Conservation (phyloP, 768 basidiomycete genomes). For the Mycena maculata region DNA sequence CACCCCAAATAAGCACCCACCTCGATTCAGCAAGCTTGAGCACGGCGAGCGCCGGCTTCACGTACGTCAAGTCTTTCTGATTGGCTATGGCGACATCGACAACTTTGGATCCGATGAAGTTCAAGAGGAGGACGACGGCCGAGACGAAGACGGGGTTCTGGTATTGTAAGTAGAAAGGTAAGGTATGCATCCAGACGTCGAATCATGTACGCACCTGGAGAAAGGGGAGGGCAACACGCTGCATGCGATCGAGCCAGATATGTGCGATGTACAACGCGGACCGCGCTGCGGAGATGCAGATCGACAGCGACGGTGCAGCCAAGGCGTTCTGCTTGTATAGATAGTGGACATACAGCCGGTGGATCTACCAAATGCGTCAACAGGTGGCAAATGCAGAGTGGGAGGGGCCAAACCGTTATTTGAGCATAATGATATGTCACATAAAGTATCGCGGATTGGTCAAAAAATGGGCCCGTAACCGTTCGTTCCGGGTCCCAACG, state of each 20-base stretch:
- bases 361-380: constrained; percentile 18
- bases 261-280: constrained; percentile 16
- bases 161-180: background rate
- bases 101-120: background rate
- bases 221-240: constrained; percentile 1
- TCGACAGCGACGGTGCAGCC: constrained; percentile 27
- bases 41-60: constrained; percentile 7
- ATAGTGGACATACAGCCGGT: constrained; percentile 39
- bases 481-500: constrained; percentile 49
- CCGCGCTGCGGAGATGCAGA: constrained; percentile 30
- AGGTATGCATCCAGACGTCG: background rate
- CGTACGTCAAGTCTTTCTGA: background rate
- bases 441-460: constrained; percentile 56
- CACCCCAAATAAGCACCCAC: background rate
- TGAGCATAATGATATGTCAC: constrained; percentile 55
- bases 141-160: constrained; percentile 3
- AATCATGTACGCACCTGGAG: background rate
- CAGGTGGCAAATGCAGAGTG: constrained; percentile 53
- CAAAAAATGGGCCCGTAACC: constrained; percentile 42
- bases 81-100: background rate
- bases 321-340: constrained; percentile 6
- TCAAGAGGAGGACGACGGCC: background rate
- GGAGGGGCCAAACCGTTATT: constrained; percentile 64
- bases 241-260: constrained; percentile 17
- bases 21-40: constrained; percentile 12